These are phyloP conservation scores for Protomyces inundatus DNA, from an alignment of 1,139 yeast species.

Conservation along the genomic window DNA sequence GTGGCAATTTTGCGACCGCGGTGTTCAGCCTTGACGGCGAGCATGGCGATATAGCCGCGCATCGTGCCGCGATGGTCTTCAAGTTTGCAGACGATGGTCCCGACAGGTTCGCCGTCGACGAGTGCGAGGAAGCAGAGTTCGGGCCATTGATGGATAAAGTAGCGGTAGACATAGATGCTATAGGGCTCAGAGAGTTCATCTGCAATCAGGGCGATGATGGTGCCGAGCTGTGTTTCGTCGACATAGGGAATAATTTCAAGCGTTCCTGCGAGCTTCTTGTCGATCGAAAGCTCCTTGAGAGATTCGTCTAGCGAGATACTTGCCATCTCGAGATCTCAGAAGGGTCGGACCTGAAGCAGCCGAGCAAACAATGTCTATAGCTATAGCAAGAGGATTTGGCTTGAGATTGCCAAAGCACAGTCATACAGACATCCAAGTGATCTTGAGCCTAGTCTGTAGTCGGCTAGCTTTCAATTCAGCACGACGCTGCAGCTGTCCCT, in stretches of 20 bases:
- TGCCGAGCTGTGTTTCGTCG: slow-evolving; percentile 31
- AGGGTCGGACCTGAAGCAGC: no score
- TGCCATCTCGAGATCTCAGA: no score
- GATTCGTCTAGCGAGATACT: no score
- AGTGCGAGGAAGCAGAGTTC: slow-evolving; percentile 47
- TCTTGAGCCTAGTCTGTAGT: no score
- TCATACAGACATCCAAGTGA: no score
- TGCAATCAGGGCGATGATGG: slow-evolving; percentile 43
- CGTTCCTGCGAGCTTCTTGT: not conserved
- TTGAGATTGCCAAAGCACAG: no score
- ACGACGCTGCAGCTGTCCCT: no score
- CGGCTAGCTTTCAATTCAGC: no score
- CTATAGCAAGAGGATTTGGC: no score
- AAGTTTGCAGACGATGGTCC: slow-evolving; percentile 80
- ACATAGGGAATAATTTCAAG: not conserved
- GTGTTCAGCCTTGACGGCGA: slow-evolving; percentile 67
- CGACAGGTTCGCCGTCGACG: slow-evolving; percentile 47
- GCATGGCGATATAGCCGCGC: slow-evolving; percentile 94
- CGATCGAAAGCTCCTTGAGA: no score
- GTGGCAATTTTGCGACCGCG: slow-evolving; percentile 76
- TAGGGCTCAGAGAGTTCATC: slow-evolving; percentile 67
- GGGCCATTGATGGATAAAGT: slow-evolving; percentile 67
- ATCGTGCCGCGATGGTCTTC: slow-evolving; percentile 65
- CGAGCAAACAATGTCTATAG: no score
- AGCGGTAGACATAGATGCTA: slow-evolving; percentile 64